Percentiles rank a stretch among this genome's conserved stretches.
Conservation (phyloP, 1,139 yeast species). For the Ogataea hybrid region DNA sequence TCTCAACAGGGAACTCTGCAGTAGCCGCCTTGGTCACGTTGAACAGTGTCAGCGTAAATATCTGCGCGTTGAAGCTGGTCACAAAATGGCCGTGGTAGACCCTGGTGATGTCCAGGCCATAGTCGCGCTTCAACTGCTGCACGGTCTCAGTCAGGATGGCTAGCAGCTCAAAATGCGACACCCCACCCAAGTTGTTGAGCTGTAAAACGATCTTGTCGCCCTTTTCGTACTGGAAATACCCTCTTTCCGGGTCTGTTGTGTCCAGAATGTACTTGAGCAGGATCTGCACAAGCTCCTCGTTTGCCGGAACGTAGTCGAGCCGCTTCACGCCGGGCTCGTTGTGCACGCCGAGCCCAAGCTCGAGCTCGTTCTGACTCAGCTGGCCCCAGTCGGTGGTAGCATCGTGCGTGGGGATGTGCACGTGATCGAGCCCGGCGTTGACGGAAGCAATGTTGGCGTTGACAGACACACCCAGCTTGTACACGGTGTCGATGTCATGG, state of each 20-base stretch:
- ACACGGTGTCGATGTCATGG: slow-evolving; percentile 35
- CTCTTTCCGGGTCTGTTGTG: slow-evolving; percentile 38
- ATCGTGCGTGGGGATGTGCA: slow-evolving; percentile 48
- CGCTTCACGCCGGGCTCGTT: slow-evolving; percentile 51
- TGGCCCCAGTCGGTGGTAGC: slow-evolving; percentile 33
- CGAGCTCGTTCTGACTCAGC: slow-evolving; percentile 39
- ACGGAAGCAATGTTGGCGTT: slow-evolving; percentile 44
- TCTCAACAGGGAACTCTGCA: slow-evolving; percentile 24
- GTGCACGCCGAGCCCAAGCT: slow-evolving; percentile 53
- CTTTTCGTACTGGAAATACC: slow-evolving; percentile 40
- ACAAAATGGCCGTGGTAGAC: slow-evolving; percentile 47
- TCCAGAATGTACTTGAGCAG: slow-evolving; percentile 40
- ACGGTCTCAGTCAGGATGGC: slow-evolving; percentile 36
- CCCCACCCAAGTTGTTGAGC: slow-evolving; percentile 53
- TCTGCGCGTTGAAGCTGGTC: slow-evolving; percentile 52
- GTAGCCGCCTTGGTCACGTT: slow-evolving; percentile 41
- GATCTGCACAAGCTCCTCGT: slow-evolving; percentile 39
- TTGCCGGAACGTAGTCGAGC: slow-evolving; percentile 40
- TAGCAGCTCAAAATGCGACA: slow-evolving; percentile 45
- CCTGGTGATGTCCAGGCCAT: slow-evolving; percentile 40
- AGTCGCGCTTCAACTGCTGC: slow-evolving; percentile 36
- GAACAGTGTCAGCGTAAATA: slow-evolving; percentile 47
- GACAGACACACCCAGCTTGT: slow-evolving; percentile 37
- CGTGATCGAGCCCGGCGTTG: slow-evolving; percentile 51
- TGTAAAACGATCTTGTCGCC: slow-evolving; percentile 42